Evolutionary conservation across 257 asterid genomes (phyloP), one percentile per base, ranked within the genome.

Genomic region (Cynanchum wilfordii): DNA sequence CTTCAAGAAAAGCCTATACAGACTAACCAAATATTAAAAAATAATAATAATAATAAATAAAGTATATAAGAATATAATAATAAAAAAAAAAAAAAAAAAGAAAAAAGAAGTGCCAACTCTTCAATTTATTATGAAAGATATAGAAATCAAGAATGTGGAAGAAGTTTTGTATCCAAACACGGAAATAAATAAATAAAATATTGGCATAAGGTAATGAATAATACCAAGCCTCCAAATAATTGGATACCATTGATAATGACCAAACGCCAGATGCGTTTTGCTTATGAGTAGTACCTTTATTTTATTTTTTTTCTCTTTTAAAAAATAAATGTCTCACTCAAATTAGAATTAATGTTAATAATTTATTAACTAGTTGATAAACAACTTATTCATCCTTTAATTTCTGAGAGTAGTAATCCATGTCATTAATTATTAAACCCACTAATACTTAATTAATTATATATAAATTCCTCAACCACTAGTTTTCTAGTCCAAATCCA

Each of bases 201-300:
- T 4, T 19, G 5, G 3, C 30, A n/a, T 11, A 10, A 2, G 52
- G 59, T 54, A 19, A 19, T 0, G 25, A 3, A 1, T 10, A 22
- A 56, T 10, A 7, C 6, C n/a, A 56, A 56, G 30, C 3, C 47
- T 66, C 50, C 29, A 69, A 47, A 60, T 76, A 51, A 69, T 67
- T 78, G 74, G 86, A 73, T 79, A 76, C 74, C 13, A 62, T 72
- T 20, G 84, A 82, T 20, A 76, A 67, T 68, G 84, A 78, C 81
- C 71, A 65, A 56, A 66, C 64, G 24, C 13, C 57, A 13, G 19
- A 3, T 7, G 56, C 4, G 0, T 67, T 45, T 15, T n/a, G 56
- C 19, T 5, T 50, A 16, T 50, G 20, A 3, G 5, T 10, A 47
- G 2, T 50, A 12, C 55, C 22, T 33, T 33, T 33, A 33, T 33